Base-by-base conservation (phyloP, 1,284 basidiomycete species). In the Vanrija humicola region DNA sequence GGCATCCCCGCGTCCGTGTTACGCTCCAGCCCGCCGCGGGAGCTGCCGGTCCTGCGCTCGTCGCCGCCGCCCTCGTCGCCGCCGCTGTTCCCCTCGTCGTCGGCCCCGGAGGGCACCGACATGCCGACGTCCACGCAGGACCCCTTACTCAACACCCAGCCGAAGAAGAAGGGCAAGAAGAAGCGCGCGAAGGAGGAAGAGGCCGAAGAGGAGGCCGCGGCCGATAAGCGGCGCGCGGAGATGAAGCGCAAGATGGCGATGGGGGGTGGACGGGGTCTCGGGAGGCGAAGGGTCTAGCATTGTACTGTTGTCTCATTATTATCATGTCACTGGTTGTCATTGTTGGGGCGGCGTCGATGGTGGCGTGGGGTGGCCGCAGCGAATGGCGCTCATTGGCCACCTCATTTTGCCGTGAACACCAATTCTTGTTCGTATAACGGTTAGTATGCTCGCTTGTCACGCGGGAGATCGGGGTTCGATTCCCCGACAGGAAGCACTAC, bases 211-310 rank as follows among this genome's bases (percentile, higher is more conserved):
- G 70, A 71, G 54, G 66, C 66, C 5, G 62, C 61, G 45, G 54
- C 67, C 38, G 64, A 68, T 43, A 59, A 47, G 43, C 53, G 64
- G 7, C 46, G 56, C 23, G 63, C 54, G 39, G 69, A 63, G 44
- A 67, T 70, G 68, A 69, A 64, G 59, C 49, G 50, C 14, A 64
- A 64, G 57, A 72, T 69, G 71, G 60, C 59, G 21, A 52, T 54
- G 1, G 68, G 69, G 8, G 67, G 63, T 16, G 64, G 60, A 1
- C 65, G 64, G 3, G 56, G 61, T 18, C 48, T 67, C 21, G 64
- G 63, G 3, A 53, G 54, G 38, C 50, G 65, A 28, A 52, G 65
- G n/a, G 42, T 64, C 52, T 42, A 42, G 40, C 34, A 15, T 12
- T 12, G 34, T 34, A 14, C 5, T 5, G 34, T 34, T 34, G 34